Conservation (phyloP, 2,329 filamentous ascomycete species). For the Furcasterigmium sp. region DNA sequence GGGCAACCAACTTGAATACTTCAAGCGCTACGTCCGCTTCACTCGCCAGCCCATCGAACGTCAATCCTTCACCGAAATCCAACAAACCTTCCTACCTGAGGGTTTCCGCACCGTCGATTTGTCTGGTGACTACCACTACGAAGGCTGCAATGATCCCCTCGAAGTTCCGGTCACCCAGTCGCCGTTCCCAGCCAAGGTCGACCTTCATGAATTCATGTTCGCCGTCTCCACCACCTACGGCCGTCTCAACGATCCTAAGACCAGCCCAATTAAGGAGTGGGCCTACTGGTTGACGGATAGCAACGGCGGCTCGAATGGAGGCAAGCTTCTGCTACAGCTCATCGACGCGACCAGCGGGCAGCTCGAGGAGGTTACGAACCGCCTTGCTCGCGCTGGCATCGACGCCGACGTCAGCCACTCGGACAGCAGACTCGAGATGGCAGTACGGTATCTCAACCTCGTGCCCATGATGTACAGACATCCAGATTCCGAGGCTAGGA, state of each 20-base stretch:
- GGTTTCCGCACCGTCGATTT: constrained; percentile 44
- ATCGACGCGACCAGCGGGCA: constrained; percentile 47
- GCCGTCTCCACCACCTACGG: constrained; percentile 54
- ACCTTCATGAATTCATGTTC: constrained; percentile 53
- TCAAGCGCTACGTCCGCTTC: constrained; percentile 49
- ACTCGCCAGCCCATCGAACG: constrained; percentile 43
- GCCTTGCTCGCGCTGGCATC: constrained; percentile 43
- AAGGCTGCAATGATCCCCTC: constrained; percentile 43
- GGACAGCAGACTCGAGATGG: constrained; percentile 49
- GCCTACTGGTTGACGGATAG: constrained; percentile 55
- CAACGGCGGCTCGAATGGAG: constrained; percentile 49
- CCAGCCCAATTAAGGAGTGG: constrained; percentile 52
- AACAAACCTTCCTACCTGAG: constrained; percentile 40
- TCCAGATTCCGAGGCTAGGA: constrained; percentile 39
- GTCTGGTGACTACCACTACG: constrained; percentile 31
- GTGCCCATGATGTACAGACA: constrained; percentile 51
- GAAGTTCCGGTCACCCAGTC: constrained; percentile 46
- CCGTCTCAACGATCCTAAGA: constrained; percentile 45
- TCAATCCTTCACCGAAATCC: constrained; percentile 44
- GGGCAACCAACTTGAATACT: constrained; percentile 47
- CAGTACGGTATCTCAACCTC: constrained; percentile 51
- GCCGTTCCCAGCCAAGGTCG: constrained; percentile 41
- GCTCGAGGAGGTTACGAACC: constrained; percentile 41
- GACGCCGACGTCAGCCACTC: constrained; percentile 53
- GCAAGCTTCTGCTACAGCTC: constrained; percentile 49